These are phyloP conservation scores for Syzygium malaccense DNA, from an alignment of 441 rosid genomes.

Conservation along the genomic window DNA sequence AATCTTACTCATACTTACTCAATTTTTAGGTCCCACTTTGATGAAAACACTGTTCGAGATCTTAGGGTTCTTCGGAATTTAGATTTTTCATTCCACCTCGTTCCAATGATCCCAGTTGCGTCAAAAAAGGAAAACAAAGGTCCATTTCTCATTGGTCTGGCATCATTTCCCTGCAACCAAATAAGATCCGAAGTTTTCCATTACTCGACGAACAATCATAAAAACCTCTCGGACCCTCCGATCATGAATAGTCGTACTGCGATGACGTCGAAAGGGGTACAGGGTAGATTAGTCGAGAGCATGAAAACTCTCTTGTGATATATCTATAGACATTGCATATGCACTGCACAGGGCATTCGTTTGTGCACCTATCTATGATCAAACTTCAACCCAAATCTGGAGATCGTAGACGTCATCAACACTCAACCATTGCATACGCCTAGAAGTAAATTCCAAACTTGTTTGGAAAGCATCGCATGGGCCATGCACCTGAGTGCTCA, in stretches of 20 bases:
- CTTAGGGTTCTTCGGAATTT: background rate
- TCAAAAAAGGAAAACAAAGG: background rate
- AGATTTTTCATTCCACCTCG: background rate
- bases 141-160: background rate
- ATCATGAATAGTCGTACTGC: background rate
- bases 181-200: background rate
- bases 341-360: background rate
- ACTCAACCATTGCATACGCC: background rate
- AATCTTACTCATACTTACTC: background rate
- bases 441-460: background rate
- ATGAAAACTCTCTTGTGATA: background rate
- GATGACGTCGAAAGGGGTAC: background rate
- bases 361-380: background rate
- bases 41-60: background rate
- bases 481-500: background rate
- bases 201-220: background rate
- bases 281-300: background rate
- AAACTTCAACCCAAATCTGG: background rate
- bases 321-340: rapidly evolving
- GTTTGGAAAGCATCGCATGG: background rate
- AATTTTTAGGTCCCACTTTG: rapidly evolving
- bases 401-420: background rate
- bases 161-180: background rate
- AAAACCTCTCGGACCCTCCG: background rate
- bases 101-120: background rate